Percentiles rank a stretch among this genome's conserved stretches.
These are phyloP conservation scores for Salvia sclarea DNA, from an alignment of 305 asterid genomes.

Conservation along the genomic window DNA sequence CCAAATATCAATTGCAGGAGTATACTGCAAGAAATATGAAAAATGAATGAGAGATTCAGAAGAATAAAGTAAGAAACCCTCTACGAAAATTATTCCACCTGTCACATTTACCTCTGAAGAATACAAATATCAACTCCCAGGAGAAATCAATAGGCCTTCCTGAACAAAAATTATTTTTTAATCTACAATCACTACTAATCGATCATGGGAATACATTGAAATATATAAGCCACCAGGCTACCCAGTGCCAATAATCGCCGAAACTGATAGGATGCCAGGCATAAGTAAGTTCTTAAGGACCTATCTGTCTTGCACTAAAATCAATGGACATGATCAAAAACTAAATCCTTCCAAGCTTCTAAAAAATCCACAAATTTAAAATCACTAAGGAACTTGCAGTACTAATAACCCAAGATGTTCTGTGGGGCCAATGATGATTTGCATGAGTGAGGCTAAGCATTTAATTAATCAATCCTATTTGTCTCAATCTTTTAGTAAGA, in stretches of 20 bases:
- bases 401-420: background rate
- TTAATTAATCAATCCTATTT: background rate
- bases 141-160: slow-evolving; percentile 85
- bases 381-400: background rate
- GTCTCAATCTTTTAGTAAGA: background rate
- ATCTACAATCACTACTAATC: slow-evolving; percentile 59
- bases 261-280: slow-evolving; percentile 13
- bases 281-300: slow-evolving; percentile 18
- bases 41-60: slow-evolving; percentile 33
- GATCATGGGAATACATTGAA: slow-evolving; percentile 38
- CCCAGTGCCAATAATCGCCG: slow-evolving; percentile 30
- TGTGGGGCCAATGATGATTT: slow-evolving; percentile 15
- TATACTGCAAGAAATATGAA: slow-evolving; percentile 47
- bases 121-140: slow-evolving; percentile 82
- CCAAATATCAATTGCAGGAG: slow-evolving; percentile 64
- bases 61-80: slow-evolving; percentile 30
- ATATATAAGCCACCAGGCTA: slow-evolving; percentile 24
- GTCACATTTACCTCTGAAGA: slow-evolving; percentile 69
- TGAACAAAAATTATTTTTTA: slow-evolving; percentile 67
- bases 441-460: slow-evolving; percentile 10
- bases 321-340: background rate
- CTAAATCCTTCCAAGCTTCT: slow-evolving; percentile 19
- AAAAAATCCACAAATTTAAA: background rate
- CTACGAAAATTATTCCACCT: slow-evolving; percentile 47
- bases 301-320: slow-evolving; percentile 1